Base-by-base conservation (phyloP, 75 land plant genomes). In the Picea sitchensis region DNA sequence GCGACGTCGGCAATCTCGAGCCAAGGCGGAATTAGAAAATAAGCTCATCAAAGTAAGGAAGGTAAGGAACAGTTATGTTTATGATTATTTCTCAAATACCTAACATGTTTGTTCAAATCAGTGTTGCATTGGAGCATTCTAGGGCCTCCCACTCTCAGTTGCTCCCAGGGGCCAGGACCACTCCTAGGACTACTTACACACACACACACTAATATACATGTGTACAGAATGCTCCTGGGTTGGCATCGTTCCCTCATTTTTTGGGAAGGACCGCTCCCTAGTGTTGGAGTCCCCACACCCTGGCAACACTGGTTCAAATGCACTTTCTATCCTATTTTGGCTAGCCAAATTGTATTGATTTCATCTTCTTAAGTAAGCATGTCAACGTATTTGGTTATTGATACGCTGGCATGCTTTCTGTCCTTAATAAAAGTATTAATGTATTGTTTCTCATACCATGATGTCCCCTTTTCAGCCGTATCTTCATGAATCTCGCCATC, bases 21-120 rank as follows among this genome's bases (percentile, higher is more conserved):
- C 96, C 59, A 94, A 94, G 74, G 96, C 96, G 23, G 96, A 94
- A 78, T 81, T 84, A 59, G 94, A 92, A 79, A 94, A 84, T 77
- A 94, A 94, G 76, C 60, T 87, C 6, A 76, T 94, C 68, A 94
- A 94, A 86, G 82, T 59, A 51, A 79, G 96, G 79, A 94, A 92
- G 90, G 96, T 92, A 85, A 67, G 84, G 23, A 67, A 67, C 2
- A 9, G 11, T 71, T 20, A 0, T 9, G 21, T 8, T 68, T 41
- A 69, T 71, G 41, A 41, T 71, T 41, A 20, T 71, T 44, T 44
- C 23, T 13, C 20, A 71, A 0, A 8, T 44, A 44, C 51, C 11
- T n/a, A 71, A 44, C 74, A 44, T 30, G 51, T 58, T 26, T 14
- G n/a, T 36, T 73, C 59, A 47, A 23, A 30, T 5, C 69, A 41